Evolutionary conservation across 2,329 filamentous ascomycete species (phyloP).

Genomic region (Penicillium sp.): DNA sequence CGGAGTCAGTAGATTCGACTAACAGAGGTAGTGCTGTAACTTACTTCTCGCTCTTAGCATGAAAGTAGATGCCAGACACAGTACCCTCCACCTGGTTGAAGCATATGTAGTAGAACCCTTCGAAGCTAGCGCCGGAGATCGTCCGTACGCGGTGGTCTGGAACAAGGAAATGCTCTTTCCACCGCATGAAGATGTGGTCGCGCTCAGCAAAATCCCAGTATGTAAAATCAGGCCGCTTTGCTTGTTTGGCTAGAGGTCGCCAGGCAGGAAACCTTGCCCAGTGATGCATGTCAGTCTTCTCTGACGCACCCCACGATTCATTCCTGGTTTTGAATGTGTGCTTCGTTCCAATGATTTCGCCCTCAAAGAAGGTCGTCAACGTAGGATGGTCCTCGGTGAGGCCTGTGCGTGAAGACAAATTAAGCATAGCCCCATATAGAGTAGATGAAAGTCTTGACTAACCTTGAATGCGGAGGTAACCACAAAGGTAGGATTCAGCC

Average conservation of each 20-base stretch:
- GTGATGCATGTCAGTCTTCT: conserved; percentile 89
- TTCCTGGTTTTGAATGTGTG: conserved; percentile 93
- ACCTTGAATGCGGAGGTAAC: conserved; percentile 96
- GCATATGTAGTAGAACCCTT: conserved; percentile 99
- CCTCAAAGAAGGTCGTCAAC: conserved; percentile 97
- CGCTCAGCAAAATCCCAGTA: conserved; percentile 74
- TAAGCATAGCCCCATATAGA: conserved; percentile 8
- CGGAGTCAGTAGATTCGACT: background rate
- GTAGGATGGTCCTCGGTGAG: conserved; percentile 95
- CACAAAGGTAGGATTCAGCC: conserved; percentile 90
- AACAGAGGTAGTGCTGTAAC: conserved; percentile 40
- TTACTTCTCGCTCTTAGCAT: conserved; percentile 96
- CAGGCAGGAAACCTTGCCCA: conserved; percentile 92
- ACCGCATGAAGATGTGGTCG: conserved; percentile 96
- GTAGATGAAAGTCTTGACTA: conserved; percentile 21
- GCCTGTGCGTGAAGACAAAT: conserved; percentile 57
- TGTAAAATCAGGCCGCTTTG: conserved; percentile 62
- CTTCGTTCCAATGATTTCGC: conserved; percentile 94
- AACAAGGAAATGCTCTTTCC: conserved; percentile 98
- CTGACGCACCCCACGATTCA: conserved; percentile 86
- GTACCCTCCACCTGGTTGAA: conserved; percentile 90
- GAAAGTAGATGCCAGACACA: conserved; percentile 95
- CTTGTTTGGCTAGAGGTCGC: conserved; percentile 72
- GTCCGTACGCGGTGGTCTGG: conserved; percentile 91
- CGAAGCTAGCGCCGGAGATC: conserved; percentile 93